Evolutionary conservation across 192 early-diverging fungal genomes (phyloP).

Genomic region (Gryganskiella cystojenkinii): DNA sequence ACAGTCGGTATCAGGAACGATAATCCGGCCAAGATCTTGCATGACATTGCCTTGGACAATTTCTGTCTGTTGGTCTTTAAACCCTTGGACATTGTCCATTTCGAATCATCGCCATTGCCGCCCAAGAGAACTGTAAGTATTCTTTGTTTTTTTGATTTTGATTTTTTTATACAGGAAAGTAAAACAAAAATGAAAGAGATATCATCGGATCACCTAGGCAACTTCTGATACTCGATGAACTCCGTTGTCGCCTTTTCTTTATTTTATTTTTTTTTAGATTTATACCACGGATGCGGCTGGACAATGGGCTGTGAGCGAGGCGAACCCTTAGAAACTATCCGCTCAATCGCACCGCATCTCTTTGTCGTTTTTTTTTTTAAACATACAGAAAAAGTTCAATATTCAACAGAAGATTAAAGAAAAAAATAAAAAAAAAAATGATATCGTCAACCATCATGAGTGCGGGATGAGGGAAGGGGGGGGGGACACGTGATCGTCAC

Average conservation of each 20-base stretch:
- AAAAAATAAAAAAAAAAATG: no score
- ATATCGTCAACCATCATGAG: no score
- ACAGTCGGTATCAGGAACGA: constrained; percentile 46
- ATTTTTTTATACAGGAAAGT: no score
- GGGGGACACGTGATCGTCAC: no score
- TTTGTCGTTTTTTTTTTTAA: no score
- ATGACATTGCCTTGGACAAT: constrained; percentile 80
- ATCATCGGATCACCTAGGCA: no score
- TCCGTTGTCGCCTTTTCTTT: background rate
- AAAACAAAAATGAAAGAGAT: no score
- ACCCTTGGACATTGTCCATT: constrained; percentile 68
- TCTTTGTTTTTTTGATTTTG: background rate
- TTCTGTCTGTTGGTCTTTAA: constrained; percentile 80
- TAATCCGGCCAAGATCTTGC: constrained; percentile 64
- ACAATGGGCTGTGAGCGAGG: constrained; percentile 40
- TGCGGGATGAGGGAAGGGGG: no score
- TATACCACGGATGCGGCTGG: constrained; percentile 50
- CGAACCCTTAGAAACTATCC: constrained; percentile 50
- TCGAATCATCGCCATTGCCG: constrained; percentile 60
- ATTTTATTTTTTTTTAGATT: constrained; percentile 18
- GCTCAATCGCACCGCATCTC: no score
- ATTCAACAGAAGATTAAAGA: no score
- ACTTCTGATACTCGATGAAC: no score
- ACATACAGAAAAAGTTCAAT: no score
- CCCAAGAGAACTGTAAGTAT: constrained; percentile 61